Evolutionary conservation across 257 asterid genomes (phyloP), one percentile per base, ranked within the genome.

Genomic region (Oldenlandia corymbosa): DNA sequence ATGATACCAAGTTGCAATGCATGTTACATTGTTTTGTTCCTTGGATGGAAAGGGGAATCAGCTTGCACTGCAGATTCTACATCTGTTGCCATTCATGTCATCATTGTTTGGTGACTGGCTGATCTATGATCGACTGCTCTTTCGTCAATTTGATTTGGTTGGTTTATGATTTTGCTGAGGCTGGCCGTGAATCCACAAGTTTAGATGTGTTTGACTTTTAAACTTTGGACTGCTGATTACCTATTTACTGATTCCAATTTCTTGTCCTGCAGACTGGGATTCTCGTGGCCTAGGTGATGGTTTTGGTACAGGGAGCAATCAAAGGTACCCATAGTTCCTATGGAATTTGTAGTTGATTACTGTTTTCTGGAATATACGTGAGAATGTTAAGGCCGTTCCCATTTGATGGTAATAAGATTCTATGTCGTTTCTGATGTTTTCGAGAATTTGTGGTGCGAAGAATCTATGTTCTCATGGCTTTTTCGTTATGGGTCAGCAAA

Each of bases 251-350:
- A 57, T 32, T 23, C 61, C 16, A 24, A 5, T 20, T 11, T 47
- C 47, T 26, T 52, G 32, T 52, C 63, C 57, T 72, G 78, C 81
- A 92, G 98, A 88, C 64, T 88, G 93, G 95, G 97, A 83, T 67
- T 80, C 92, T 45, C 93, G 86, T 48, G 95, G 85, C 75, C 88
- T 78, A 67, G 68, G 72, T 62, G 97, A 89, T 74, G 75, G 83
- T 48, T 80, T 82, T 71, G 73, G 58, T 45, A 50, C 82, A 2
- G 96, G 94, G 60, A 84, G 79, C 71, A 43, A 66, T 60, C 98
- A 83, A 59, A 88, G 95, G 98, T 92, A 60, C 26, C 4, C 31
- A 21, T 51, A n/a, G 16, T 49, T 37, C 39, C 47, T n/a, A 26
- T 58, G 21, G 45, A 41, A 23, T 58, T 10, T 58, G 32, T 28